Conservation (phyloP, 345 rosid genomes). For the Aethionema arabicum region DNA sequence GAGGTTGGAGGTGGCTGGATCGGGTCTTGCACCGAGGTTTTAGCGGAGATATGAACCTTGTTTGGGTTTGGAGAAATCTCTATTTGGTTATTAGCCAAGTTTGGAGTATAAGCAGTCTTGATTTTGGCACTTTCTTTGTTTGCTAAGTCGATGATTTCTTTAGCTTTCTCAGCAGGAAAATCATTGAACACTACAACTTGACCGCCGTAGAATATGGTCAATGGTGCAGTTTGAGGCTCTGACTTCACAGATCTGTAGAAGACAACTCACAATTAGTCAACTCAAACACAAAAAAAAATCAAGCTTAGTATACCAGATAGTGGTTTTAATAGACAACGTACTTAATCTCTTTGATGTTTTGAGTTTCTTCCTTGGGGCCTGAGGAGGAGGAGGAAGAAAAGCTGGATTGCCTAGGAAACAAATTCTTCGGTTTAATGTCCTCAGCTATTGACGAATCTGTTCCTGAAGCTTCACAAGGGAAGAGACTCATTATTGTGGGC, state of each 20-base stretch:
- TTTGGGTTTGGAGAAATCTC: constrained; percentile 39
- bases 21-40: constrained; percentile 36
- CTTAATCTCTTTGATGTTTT: constrained; percentile 43
- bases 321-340: constrained; percentile 20
- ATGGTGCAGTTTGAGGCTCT: constrained; percentile 48
- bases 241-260: constrained; percentile 34
- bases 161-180: constrained; percentile 75
- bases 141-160: constrained; percentile 69
- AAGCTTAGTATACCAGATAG: not conserved
- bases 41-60: constrained; percentile 35
- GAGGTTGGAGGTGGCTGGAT: constrained; percentile 39
- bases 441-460: constrained; percentile 20
- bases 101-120: constrained; percentile 28
- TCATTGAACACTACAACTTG: constrained; percentile 71
- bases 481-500: constrained; percentile 56
- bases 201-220: constrained; percentile 87
- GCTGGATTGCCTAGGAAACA: constrained; percentile 61
- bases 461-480: constrained; percentile 41
- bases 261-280: constrained; percentile 22
- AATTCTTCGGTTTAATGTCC: constrained; percentile 48
- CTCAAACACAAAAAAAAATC: not conserved
- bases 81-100: constrained; percentile 22
- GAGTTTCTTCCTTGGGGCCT: constrained; percentile 38
- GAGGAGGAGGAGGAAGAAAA: constrained; percentile 38
- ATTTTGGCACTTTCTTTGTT: constrained; percentile 45